Evolutionary conservation across 495 filamentous ascomycete species (phyloP), one percentile per base, ranked within the genome.

Genomic region (Penicillium bialowiezense): DNA sequence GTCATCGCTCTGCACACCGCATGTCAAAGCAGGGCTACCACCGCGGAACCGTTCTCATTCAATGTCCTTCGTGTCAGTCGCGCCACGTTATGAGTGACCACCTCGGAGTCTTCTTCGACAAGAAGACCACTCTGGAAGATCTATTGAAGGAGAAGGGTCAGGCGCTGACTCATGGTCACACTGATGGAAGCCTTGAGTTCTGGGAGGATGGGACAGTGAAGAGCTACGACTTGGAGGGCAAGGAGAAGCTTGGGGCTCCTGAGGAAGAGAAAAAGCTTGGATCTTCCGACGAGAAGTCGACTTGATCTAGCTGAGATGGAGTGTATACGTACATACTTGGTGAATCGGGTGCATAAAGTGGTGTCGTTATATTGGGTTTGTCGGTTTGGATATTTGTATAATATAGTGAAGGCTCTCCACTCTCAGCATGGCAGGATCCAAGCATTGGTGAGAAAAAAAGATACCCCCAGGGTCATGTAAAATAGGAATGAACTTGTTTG

Each of bases 21-120:
- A 73, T 99, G 49, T 87, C 87, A 18, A 96, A 97, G 68, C 93
- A 96, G 52, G 93, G 88, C 12, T 99, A 97, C 64, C 90, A 97
- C 64, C 70, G 84, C 19, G 93, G 93, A 19, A 88, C 87, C 1
- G 87, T 95, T 12, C 71, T 97, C 35, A 90, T 99, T 38, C 82
- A 82, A 26, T 99, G 93, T 60, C 91, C 91, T 1, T 67, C 68
- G 1, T 99, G 93, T 67, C 77, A 84, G 56, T 88, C 86, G 57
- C 77, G 90, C 17, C 93, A 99, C 73, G 72, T 97, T 45, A 97
- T 99, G 58, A 84, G 80, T 60, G 93, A 99, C 70, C 87, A 99
- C 69, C 69, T 97, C 34, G 66, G 68, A 12, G 73, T 77, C 31
- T 77, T 77, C 54, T 68, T 67, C 23, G 74, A 77, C 23, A 51